Evolutionary conservation across 345 rosid species (phyloP).

Genomic region (Toxicodendron radicans): DNA sequence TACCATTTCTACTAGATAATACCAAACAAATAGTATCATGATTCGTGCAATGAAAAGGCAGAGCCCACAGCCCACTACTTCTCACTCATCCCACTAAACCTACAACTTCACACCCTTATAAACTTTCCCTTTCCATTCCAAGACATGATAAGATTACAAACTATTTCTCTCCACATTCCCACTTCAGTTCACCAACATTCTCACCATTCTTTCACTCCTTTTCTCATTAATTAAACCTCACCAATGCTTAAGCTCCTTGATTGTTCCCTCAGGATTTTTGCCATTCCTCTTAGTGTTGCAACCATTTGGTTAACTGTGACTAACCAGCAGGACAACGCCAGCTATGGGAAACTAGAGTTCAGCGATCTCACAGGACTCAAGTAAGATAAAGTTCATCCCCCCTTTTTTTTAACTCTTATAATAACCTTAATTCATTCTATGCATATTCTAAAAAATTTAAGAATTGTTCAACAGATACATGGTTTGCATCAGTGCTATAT

Average conservation of each 20-base stretch:
- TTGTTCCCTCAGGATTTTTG: slow-evolving; percentile 63
- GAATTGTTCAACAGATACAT: slow-evolving; percentile 51
- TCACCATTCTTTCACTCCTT: neutral
- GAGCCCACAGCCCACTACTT: slow-evolving; percentile 28
- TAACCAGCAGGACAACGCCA: slow-evolving; percentile 56
- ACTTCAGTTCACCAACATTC: slow-evolving; percentile 1
- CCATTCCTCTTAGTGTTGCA: slow-evolving; percentile 73
- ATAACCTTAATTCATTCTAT: neutral
- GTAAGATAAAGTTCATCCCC: slow-evolving; percentile 30
- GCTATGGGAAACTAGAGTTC: slow-evolving; percentile 56
- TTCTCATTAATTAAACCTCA: slow-evolving; percentile 19
- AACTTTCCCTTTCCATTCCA: slow-evolving; percentile 7
- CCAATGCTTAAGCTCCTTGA: slow-evolving; percentile 59
- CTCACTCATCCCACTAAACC: slow-evolving; percentile 33
- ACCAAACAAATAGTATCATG: slow-evolving; percentile 16
- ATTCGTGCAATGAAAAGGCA: slow-evolving; percentile 16
- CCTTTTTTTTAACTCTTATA: neutral
- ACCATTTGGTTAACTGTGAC: slow-evolving; percentile 79
- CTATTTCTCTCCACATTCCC: neutral
- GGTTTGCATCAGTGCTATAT: slow-evolving; percentile 61
- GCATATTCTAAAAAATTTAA: neutral
- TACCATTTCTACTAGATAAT: slow-evolving; percentile 4
- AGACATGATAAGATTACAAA: neutral
- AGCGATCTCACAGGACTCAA: slow-evolving; percentile 67
- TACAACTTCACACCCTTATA: neutral